Conservation (phyloP, 345 rosid genomes). For the Chamaenerion angustifolium region DNA sequence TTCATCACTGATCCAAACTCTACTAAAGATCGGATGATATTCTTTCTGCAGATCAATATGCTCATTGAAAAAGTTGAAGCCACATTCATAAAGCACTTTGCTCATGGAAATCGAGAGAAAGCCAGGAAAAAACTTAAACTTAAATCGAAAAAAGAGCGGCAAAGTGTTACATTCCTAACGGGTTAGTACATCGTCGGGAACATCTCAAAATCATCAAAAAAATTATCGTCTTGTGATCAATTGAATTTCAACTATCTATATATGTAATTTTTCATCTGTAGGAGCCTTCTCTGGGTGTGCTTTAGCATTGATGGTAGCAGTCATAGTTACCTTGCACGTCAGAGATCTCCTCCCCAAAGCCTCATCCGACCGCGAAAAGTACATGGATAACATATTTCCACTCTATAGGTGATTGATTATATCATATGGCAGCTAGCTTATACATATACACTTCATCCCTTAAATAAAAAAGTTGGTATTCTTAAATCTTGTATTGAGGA, state of each 20-base stretch:
- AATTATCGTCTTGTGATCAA: too few relatives aligned
- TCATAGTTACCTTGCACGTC: constrained; percentile 37
- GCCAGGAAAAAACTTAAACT: constrained; percentile 54
- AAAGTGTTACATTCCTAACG: constrained; percentile 43
- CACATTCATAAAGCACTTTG: constrained; percentile 56
- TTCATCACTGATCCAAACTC: too few relatives aligned
- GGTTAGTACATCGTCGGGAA: constrained; percentile 20
- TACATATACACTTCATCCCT: too few relatives aligned
- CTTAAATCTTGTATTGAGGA: too few relatives aligned
- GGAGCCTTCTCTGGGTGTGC: constrained; percentile 59
- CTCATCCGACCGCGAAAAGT: constrained; percentile 3
- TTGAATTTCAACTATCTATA: too few relatives aligned
- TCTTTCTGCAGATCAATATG: constrained; percentile 27
- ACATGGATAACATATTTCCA: constrained; percentile 73
- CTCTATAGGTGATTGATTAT: constrained; percentile 24
- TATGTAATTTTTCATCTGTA: constrained; percentile 3
- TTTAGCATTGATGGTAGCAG: constrained; percentile 40
- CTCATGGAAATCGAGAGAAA: constrained; percentile 55
- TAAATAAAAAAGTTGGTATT: too few relatives aligned
- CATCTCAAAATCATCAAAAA: too few relatives aligned
- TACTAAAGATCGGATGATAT: too few relatives aligned
- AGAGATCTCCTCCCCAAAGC: constrained; percentile 21
- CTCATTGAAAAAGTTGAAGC: constrained; percentile 58
- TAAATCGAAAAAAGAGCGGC: constrained; percentile 41
- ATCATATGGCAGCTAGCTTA: too few relatives aligned